Evolutionary conservation across 225 moss, liverwort and hornwort genomes (phyloP).

Genomic region (Pleurozium schreberi): DNA sequence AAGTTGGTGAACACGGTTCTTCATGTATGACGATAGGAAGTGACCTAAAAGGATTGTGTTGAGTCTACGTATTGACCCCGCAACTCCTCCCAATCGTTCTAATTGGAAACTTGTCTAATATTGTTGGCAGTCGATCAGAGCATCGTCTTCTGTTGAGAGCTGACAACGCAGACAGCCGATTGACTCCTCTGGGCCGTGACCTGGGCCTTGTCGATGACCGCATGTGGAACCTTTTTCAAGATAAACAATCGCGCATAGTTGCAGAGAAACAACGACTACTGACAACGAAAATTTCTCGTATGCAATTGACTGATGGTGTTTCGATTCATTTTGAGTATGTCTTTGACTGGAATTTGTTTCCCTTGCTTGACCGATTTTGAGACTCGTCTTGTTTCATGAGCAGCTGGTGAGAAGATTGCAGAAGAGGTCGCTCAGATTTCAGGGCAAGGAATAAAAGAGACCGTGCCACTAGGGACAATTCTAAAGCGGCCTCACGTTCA

Average conservation of each 20-base stretch:
- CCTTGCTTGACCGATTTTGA: neutral
- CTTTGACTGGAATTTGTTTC: neutral
- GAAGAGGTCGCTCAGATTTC: constrained; percentile 61
- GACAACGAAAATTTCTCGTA: constrained; percentile 66
- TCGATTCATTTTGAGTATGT: neutral
- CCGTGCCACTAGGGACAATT: constrained; percentile 44
- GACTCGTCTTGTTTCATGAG: neutral
- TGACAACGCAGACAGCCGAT: constrained; percentile 84
- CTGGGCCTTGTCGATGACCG: constrained; percentile 71
- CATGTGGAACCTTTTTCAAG: constrained; percentile 76
- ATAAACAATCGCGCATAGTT: constrained; percentile 58
- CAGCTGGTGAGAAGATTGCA: constrained; percentile 50
- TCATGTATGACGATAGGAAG: neutral
- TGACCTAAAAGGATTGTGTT: neutral
- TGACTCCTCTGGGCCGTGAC: constrained; percentile 65
- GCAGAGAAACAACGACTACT: constrained; percentile 65
- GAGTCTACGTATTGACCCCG: neutral
- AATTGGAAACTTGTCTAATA: neutral
- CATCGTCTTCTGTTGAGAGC: constrained; percentile 80
- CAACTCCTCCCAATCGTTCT: neutral
- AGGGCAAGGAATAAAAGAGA: constrained; percentile 68
- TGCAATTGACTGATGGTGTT: neutral
- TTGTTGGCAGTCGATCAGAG: constrained; percentile 66
- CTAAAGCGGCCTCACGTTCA: constrained; percentile 84
- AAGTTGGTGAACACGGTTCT: neutral